Percentiles rank a stretch among this genome's conserved stretches.
Conservation (phyloP, 2,329 filamentous ascomycete genomes). For the Hypoxylon sp. region DNA sequence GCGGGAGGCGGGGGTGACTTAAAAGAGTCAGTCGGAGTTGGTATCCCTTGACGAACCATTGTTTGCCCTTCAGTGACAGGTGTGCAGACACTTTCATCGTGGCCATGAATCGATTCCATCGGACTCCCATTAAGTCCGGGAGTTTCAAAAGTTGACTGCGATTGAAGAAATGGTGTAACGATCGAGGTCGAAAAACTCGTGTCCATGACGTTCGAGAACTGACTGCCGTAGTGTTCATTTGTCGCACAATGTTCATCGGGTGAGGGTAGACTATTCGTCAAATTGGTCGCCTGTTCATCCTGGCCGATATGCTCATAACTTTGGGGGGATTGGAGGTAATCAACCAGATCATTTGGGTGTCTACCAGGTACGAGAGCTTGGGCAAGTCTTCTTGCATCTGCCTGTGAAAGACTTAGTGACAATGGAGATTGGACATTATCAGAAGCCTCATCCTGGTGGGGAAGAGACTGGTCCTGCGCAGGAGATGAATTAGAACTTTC, state of each 20-base stretch:
- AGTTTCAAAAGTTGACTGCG: conserved; percentile 40
- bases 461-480: conserved; percentile 26
- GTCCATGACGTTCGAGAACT: conserved; percentile 44
- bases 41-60: conserved; percentile 45
- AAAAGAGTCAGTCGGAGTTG: conserved; percentile 56
- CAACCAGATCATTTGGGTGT: conserved; percentile 39
- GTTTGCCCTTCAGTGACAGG: conserved; percentile 39
- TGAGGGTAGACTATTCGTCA: conserved; percentile 41
- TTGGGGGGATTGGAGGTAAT: conserved; percentile 35
- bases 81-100: conserved; percentile 22
- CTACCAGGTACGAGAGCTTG: conserved; percentile 38
- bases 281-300: conserved; percentile 21
- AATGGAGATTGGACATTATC: conserved; percentile 39
- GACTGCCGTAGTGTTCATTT: conserved; percentile 40
- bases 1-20: conserved; percentile 65
- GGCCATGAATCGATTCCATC: conserved; percentile 34
- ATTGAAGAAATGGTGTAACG: conserved; percentile 45
- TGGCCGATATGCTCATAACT: conserved; percentile 11
- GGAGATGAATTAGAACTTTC: conserved; percentile 36
- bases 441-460: conserved; percentile 34
- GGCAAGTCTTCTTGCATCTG: conserved; percentile 39
- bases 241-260: conserved; percentile 46
- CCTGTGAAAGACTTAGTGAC: conserved; percentile 39
- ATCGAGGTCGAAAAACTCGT: conserved; percentile 39
- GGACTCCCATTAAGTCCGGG: conserved; percentile 40